These are phyloP conservation scores for Postia placenta DNA, from an alignment of 768 basidiomycete genomes.

Conservation along the genomic window DNA sequence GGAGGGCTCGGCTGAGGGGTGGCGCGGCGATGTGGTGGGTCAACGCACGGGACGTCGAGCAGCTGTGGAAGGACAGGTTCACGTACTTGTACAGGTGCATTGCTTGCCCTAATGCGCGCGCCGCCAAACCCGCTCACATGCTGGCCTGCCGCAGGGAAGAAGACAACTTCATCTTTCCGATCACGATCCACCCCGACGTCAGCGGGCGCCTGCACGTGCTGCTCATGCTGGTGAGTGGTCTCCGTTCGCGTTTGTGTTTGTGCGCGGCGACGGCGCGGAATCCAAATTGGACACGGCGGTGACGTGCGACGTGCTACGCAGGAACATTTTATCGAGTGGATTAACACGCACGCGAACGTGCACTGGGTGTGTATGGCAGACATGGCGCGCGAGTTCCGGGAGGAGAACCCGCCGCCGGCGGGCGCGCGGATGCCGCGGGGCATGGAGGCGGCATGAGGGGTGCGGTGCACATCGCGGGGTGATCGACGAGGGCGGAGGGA, in stretches of 20 bases:
- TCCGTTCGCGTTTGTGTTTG: too few species aligned
- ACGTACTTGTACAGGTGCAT: conserved; percentile 55
- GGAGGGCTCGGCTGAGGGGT: too few species aligned
- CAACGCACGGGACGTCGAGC: conserved; percentile 58
- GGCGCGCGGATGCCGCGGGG: conserved; percentile 50
- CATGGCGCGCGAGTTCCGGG: conserved; percentile 58
- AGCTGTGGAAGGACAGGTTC: conserved; percentile 74
- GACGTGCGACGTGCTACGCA: too few species aligned
- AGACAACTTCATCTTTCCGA: conserved; percentile 63
- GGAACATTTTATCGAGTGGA: conserved; percentile 72
- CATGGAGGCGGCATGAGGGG: background rate
- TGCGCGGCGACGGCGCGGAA: too few species aligned
- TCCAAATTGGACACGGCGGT: too few species aligned
- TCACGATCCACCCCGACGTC: conserved; percentile 77
- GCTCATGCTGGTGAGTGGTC: conserved; percentile 53
- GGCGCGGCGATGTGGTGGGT: conserved; percentile 37
- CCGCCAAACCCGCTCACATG: background rate
- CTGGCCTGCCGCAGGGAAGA: conserved; percentile 37
- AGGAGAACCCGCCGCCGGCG: conserved; percentile 38
- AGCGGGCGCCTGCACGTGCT: conserved; percentile 70
- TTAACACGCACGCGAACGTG: conserved; percentile 62
- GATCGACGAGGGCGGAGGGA: too few species aligned
- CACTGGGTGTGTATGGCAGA: conserved; percentile 69
- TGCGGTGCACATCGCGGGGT: too few species aligned
- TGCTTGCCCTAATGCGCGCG: background rate